Percentiles rank a stretch among this genome's conserved stretches.
These are phyloP conservation scores for Neonectria coccinea DNA, from an alignment of 2,329 filamentous ascomycete species.

Conservation along the genomic window DNA sequence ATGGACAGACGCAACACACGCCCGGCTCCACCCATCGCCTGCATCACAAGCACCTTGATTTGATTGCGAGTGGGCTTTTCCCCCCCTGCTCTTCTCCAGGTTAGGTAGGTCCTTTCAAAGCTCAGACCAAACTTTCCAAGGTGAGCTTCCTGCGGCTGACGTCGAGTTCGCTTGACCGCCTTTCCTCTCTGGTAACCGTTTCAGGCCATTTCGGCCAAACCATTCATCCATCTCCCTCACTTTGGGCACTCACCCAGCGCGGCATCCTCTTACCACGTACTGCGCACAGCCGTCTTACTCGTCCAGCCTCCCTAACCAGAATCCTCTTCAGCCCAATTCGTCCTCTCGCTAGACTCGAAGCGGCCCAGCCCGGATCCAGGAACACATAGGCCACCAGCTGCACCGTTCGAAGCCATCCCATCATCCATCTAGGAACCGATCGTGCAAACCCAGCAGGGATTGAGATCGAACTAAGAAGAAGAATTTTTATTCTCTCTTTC, in stretches of 20 bases:
- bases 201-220: conserved; percentile 29
- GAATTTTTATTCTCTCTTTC: neutral
- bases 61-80: conserved; percentile 9
- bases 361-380: conserved; percentile 43
- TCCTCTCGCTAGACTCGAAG: conserved; percentile 20
- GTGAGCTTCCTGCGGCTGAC: conserved; percentile 15
- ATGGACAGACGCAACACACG: neutral
- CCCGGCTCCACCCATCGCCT: conserved; percentile 19
- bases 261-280: neutral
- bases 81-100: conserved; percentile 4
- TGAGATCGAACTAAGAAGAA: conserved; percentile 1
- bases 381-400: conserved; percentile 37
- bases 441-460: conserved; percentile 21
- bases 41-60: conserved; percentile 1
- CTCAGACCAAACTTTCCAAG: neutral
- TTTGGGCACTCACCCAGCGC: conserved; percentile 2
- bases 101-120: conserved; percentile 9
- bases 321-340: neutral
- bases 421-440: conserved; percentile 11
- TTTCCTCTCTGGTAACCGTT: conserved; percentile 40
- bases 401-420: conserved; percentile 15
- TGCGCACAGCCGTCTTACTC: neutral
- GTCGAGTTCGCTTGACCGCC: conserved; percentile 35
- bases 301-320: conserved; percentile 18
- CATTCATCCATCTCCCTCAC: conserved; percentile 21